phyloP scores from a whole-genome alignment of 306 rosid species.

The Ceratonia siliqua region DNA sequence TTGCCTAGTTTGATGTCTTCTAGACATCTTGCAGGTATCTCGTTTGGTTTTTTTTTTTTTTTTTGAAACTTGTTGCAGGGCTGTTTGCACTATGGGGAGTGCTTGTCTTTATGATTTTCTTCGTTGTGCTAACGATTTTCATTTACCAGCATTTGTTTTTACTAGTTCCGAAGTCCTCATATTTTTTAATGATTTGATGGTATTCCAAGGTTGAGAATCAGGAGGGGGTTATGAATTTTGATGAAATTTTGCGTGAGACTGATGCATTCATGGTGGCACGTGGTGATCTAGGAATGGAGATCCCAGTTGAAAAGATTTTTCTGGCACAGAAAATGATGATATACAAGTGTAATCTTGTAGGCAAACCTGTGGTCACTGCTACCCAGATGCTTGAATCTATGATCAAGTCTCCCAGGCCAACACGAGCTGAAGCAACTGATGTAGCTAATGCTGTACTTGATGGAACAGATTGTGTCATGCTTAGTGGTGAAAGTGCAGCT shows the following conservation, averaged over 20 bases:
- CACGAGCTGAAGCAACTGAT: conserved; percentile 96
- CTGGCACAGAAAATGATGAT: conserved; percentile 98
- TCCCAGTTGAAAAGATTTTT: conserved; percentile 94
- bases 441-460: conserved; percentile 96
- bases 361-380: conserved; percentile 97
- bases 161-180: conserved; percentile 26
- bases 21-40: not conserved
- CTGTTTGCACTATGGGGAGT: not conserved
- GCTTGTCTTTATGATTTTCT: not conserved
- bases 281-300: conserved; percentile 99
- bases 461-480: conserved; percentile 97
- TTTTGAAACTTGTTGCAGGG: not conserved
- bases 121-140: not conserved
- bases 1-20: conserved; percentile 15
- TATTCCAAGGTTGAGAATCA: conserved; percentile 84
- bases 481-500: conserved; percentile 97
- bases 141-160: not conserved
- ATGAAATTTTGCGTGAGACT: conserved; percentile 92
- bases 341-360: conserved; percentile 91
- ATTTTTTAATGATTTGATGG: conserved; percentile 24
- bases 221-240: conserved; percentile 96
- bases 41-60: not conserved
- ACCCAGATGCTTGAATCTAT: conserved; percentile 98
- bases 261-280: conserved; percentile 99
- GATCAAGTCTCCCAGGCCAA: conserved; percentile 96